Evolutionary conservation across 345 rosid species (phyloP), one percentile per base, ranked within the genome.

Genomic region (Salix arbutifolia): DNA sequence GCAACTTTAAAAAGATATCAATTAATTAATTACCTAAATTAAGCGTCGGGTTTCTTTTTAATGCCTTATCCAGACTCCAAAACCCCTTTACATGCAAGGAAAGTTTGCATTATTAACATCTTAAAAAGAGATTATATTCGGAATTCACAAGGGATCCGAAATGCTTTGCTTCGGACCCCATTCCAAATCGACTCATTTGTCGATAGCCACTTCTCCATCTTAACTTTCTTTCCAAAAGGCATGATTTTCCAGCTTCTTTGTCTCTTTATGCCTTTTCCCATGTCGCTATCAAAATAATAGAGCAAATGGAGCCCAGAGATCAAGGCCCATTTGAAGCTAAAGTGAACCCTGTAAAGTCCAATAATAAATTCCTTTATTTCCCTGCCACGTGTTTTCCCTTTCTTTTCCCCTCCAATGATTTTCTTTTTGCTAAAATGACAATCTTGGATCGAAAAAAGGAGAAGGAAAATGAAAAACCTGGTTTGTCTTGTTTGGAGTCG

Each of bases 301-400:
- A 48, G 69, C 5, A 40, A 46, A 76, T 84, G 87, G 87, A 86
- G 80, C 82, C 86, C 81, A 65, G 64, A 78, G 78, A 84, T 65
- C 70, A 21, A 78, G 56, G 62, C 67, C 80, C 83, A 58, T 58
- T 69, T 80, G 14, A 13, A 28, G 72, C 56, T 44, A 65, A 50
- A 58, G 31, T 16, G 18, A 66, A 31, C 10, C 66, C 53, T 50
- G 14, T 53, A 31, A 78, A 78, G 40, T 65, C 61, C 80, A 44
- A 70, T 66, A 64, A 62, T 14, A 42, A 17, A 48, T 60, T 66
- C 26, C 31, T 72, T n/a, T 50, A 28, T 28, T 67, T 53, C 37
- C 26, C 38, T 52, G 52, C 35, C 73, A 26, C 30, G 70, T 76
- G 67, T 33, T 33, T 17, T n/a, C 48, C 60, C n/a, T 23, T 17